phyloP scores from a whole-genome alignment of 2,329 filamentous ascomycete species.

The Fusarium tricinctum region DNA sequence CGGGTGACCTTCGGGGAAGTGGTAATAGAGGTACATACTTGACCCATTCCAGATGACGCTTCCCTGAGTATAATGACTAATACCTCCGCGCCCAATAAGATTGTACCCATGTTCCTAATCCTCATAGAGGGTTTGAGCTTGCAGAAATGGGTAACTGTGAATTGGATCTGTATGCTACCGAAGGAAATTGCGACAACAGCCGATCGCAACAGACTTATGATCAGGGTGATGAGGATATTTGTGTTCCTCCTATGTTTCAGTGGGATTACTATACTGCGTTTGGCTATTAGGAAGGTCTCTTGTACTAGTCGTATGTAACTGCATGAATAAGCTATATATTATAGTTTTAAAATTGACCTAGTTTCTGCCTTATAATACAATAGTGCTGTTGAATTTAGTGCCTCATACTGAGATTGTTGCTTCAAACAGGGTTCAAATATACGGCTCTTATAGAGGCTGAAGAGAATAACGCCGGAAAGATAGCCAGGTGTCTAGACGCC shows the following conservation, averaged over 20 bases:
- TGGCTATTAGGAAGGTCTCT: background rate
- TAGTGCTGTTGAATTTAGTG: no score
- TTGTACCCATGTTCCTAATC: background rate
- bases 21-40: background rate
- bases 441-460: no score
- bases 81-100: background rate
- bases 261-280: constrained; percentile 5
- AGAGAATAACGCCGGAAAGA: no score
- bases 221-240: background rate
- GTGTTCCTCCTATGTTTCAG: background rate
- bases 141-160: background rate
- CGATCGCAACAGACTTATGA: background rate
- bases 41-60: background rate
- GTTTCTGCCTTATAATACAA: no score
- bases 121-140: background rate
- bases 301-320: no score
- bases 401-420: no score
- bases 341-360: no score
- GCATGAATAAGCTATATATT: no score
- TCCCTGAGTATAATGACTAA: background rate
- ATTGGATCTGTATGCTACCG: constrained; percentile 3
- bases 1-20: background rate
- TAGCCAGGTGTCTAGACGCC: no score
- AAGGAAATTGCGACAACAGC: background rate
- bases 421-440: no score